Conservation (phyloP, 352 stramenopile genomes). For the Phytophthora rubi region DNA sequence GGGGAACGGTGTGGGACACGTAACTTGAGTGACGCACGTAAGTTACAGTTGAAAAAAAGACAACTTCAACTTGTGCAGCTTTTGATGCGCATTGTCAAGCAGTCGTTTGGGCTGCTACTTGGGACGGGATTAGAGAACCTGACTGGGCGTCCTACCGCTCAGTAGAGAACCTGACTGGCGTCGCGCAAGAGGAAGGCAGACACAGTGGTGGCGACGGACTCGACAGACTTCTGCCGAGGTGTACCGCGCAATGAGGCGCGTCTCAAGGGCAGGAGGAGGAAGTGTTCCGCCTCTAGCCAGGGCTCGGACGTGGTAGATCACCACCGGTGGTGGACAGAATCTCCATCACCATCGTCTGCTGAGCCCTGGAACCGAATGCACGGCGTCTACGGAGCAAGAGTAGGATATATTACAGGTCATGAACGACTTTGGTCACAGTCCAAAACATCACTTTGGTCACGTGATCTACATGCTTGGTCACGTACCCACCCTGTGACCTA, state of each 20-base stretch:
- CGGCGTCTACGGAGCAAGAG: neutral
- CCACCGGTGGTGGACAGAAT: neutral
- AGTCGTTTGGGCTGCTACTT: neutral
- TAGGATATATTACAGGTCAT: too few species aligned
- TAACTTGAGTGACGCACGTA: too few species aligned
- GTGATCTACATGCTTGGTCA: too few species aligned
- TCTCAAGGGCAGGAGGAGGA: neutral
- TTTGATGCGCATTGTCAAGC: neutral
- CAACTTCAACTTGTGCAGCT: neutral
- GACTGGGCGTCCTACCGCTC: too few species aligned
- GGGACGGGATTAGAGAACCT: too few species aligned
- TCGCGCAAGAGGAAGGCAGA: too few species aligned
- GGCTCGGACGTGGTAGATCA: neutral
- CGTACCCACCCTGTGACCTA: too few species aligned
- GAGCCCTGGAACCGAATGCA: neutral
- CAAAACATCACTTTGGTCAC: too few species aligned
- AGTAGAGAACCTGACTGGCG: too few species aligned
- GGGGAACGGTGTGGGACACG: too few species aligned
- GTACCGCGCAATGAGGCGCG: neutral
- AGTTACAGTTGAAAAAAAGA: neutral
- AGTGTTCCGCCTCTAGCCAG: neutral
- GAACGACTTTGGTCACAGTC: too few species aligned
- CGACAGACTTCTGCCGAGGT: neutral
- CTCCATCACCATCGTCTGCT: neutral
- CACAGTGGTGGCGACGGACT: too few species aligned